Conservation (phyloP, 805 yeast species). For the Yarrowia sp. region DNA sequence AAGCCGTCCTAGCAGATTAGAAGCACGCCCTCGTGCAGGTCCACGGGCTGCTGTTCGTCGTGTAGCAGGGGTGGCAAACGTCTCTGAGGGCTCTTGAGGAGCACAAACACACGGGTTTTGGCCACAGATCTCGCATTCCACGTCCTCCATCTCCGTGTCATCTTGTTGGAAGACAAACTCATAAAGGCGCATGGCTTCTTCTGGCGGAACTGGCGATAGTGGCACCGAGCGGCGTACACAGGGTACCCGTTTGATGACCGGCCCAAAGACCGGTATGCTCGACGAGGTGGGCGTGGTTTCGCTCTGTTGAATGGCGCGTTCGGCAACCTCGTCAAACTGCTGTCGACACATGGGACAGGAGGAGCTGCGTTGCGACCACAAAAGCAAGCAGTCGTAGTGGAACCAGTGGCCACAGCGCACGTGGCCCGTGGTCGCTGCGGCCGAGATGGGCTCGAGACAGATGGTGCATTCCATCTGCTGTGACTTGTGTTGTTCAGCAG, state of each 20-base stretch:
- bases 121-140: constrained; percentile 11
- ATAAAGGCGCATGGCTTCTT: constrained; percentile 18
- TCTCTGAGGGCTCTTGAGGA: neutral
- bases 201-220: neutral
- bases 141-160: constrained; percentile 18
- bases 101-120: constrained; percentile 2
- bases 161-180: constrained; percentile 16
- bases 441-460: constrained; percentile 48
- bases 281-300: neutral
- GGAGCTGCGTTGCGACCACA: constrained; percentile 58
- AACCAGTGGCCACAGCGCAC: constrained; percentile 54
- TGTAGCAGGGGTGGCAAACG: neutral
- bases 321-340: constrained; percentile 37
- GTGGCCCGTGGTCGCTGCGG: constrained; percentile 30
- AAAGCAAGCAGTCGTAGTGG: constrained; percentile 55
- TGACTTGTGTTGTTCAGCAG: neutral
- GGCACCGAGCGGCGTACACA: constrained; percentile 1
- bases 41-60: too few species aligned
- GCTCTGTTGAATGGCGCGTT: neutral
- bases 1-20: neutral
- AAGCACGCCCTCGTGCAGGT: neutral
- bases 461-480: constrained; percentile 50
- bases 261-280: neutral
- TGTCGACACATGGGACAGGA: constrained; percentile 62
- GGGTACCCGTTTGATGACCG: neutral